Evolutionary conservation across 768 basidiomycete species (phyloP).

Genomic region (Megacollybia marginata): DNA sequence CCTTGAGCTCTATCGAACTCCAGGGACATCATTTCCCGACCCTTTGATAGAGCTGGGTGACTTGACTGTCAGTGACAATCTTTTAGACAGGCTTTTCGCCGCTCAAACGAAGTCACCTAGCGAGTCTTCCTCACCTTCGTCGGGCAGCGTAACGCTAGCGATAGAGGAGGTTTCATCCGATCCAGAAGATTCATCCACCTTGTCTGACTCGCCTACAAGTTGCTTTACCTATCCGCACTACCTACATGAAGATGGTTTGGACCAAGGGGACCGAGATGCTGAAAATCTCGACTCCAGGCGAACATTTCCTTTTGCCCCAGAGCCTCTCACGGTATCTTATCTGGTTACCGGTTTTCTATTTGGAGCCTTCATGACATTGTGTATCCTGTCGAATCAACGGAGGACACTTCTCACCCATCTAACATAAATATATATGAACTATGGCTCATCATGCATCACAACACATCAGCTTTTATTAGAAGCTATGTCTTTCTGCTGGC

Average conservation of each 20-base stretch:
- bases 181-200: too few relatives aligned
- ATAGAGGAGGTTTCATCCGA: neutral
- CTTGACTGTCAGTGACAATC: too few relatives aligned
- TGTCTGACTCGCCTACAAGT: too few relatives aligned
- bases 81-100: too few relatives aligned
- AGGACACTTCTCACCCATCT: conserved; percentile 31
- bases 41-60: too few relatives aligned
- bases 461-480: neutral
- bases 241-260: too few relatives aligned
- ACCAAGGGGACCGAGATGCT: neutral
- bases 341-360: conserved; percentile 53
- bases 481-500: neutral
- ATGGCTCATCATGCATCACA: neutral
- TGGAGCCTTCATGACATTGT: conserved; percentile 50
- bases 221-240: too few relatives aligned
- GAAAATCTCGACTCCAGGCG: neutral
- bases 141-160: neutral
- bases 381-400: conserved; percentile 38
- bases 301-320: conserved; percentile 6
- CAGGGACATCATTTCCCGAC: neutral
- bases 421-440: conserved; percentile 13
- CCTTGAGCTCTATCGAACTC: neutral
- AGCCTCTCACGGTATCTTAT: conserved; percentile 33
- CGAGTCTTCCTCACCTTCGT: too few relatives aligned
- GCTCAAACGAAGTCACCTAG: too few relatives aligned